These are phyloP conservation scores for Amanita rimosa DNA, from an alignment of 768 basidiomycete genomes.

Conservation along the genomic window DNA sequence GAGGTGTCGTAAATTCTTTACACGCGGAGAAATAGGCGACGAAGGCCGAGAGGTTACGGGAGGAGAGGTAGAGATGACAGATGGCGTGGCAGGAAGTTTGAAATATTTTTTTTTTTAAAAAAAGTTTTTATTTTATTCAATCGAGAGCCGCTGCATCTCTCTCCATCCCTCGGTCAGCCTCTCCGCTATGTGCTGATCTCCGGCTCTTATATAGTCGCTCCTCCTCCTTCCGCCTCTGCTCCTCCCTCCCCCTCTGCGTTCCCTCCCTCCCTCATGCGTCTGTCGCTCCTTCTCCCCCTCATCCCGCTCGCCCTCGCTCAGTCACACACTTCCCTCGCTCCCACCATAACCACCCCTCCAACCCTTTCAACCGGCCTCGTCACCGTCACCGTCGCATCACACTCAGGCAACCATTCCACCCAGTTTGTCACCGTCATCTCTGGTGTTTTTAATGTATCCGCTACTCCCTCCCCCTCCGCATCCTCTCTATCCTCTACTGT, in stretches of 20 bases:
- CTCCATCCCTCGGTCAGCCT: constrained; percentile 1
- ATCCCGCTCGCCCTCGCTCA: constrained; percentile 20
- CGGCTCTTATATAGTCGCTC: constrained; percentile 11
- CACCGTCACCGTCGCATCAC: constrained; percentile 38
- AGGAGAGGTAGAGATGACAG: neutral
- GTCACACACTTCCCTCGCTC: constrained; percentile 10
- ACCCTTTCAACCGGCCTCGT: constrained; percentile 33
- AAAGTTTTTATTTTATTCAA: too few relatives aligned
- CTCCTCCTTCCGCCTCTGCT: constrained; percentile 11
- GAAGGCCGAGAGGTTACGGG: neutral
- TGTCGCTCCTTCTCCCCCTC: constrained; percentile 9
- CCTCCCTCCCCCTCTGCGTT: constrained; percentile 3
- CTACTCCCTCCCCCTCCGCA: constrained; percentile 31
- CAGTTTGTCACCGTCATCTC: constrained; percentile 45
- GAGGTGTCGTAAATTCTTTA: neutral
- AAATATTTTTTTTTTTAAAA: neutral
- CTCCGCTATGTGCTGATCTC: constrained; percentile 7
- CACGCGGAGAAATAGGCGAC: neutral
- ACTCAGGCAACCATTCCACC: constrained; percentile 35
- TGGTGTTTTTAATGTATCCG: constrained; percentile 50
- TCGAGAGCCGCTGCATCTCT: neutral
- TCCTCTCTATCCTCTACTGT: constrained; percentile 29
- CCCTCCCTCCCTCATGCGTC: constrained; percentile 9
- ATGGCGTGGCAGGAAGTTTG: neutral
- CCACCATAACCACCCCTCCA: constrained; percentile 21